These are phyloP conservation scores for Capsella bursapastoris DNA, from an alignment of 345 rosid species.

Conservation along the genomic window DNA sequence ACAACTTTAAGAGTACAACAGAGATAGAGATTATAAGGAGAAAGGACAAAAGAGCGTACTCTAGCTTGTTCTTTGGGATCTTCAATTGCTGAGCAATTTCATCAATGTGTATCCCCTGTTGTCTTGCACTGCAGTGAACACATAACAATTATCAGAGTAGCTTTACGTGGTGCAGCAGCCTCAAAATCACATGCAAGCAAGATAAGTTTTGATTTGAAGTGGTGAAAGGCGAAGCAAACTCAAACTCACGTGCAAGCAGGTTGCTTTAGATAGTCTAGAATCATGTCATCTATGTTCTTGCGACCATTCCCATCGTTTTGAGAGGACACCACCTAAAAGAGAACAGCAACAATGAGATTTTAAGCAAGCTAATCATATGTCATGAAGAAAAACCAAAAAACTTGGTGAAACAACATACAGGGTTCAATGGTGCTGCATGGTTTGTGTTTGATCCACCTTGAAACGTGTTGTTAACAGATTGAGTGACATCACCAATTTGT, in stretches of 20 bases:
- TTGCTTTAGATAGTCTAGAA: conserved; percentile 77
- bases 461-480: conserved; percentile 28
- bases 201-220: background rate
- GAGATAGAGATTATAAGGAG: background rate
- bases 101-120: conserved; percentile 79
- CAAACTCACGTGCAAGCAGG: conserved; percentile 71
- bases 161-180: too few species aligned
- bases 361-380: background rate
- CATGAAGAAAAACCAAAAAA: conserved; percentile 5
- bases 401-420: conserved; percentile 48
- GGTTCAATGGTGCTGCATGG: conserved; percentile 51
- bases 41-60: conserved; percentile 50
- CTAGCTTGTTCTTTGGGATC: conserved; percentile 75
- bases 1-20: background rate
- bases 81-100: conserved; percentile 78
- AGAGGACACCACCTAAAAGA: conserved; percentile 54
- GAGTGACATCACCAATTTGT: conserved; percentile 49
- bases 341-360: background rate
- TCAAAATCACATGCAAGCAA: background rate
- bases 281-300: conserved; percentile 74
- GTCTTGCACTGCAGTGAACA: conserved; percentile 60
- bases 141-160: background rate
- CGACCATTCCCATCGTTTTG: conserved; percentile 63
- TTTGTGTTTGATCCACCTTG: conserved; percentile 47
- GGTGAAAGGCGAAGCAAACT: background rate